Conservation (phyloP, 768 basidiomycete species). For the Mycena rosella region DNA sequence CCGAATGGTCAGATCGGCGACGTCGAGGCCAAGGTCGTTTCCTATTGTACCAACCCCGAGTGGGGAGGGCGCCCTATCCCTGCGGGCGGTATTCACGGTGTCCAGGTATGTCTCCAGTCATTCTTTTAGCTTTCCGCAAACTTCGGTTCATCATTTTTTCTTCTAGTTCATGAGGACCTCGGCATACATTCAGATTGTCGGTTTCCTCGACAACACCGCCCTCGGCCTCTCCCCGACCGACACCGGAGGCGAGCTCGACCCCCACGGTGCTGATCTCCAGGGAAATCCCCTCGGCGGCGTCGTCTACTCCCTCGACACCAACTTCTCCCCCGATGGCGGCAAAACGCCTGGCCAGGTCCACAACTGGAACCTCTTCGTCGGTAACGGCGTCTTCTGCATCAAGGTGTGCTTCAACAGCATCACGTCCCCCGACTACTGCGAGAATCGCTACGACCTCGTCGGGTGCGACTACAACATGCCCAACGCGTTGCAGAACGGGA, state of each 20-base stretch:
- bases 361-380: slow-evolving; percentile 56
- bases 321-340: slow-evolving; percentile 18
- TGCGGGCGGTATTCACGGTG: slow-evolving; percentile 16
- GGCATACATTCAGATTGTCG: slow-evolving; percentile 28
- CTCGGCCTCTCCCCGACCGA: slow-evolving; percentile 64
- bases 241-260: slow-evolving; percentile 78
- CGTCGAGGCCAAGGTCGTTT: slow-evolving; percentile 27
- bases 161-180: slow-evolving; percentile 26
- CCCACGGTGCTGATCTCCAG: slow-evolving; percentile 66
- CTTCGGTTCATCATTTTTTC: not conserved
- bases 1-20: slow-evolving; percentile 11
- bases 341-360: slow-evolving; percentile 21
- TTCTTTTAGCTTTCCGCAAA: slow-evolving; percentile 1
- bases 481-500: slow-evolving; percentile 54
- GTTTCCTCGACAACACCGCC: slow-evolving; percentile 37
- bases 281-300: slow-evolving; percentile 30
- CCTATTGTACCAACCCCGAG: slow-evolving; percentile 25
- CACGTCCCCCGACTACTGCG: slow-evolving; percentile 55
- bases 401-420: slow-evolving; percentile 64
- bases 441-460: slow-evolving; percentile 67
- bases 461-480: slow-evolving; percentile 68
- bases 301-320: slow-evolving; percentile 27
- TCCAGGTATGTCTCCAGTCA: slow-evolving; percentile 8
- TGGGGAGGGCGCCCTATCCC: slow-evolving; percentile 29
- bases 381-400: slow-evolving; percentile 59